Evolutionary conservation across 805 yeast genomes (phyloP).

Genomic region (Cyberlindnera mississippiensis): DNA sequence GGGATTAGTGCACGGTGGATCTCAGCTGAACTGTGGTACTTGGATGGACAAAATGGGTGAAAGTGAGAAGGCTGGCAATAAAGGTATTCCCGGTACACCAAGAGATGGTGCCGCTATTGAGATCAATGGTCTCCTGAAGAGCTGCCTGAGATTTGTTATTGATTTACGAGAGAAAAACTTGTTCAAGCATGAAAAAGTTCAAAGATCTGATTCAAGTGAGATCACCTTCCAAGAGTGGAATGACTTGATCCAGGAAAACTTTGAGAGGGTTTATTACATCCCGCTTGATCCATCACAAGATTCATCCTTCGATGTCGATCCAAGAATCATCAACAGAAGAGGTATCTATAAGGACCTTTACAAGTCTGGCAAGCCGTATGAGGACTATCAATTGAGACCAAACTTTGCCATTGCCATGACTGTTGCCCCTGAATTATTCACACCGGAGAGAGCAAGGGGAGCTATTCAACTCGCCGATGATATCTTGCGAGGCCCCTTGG

Average conservation of each 20-base stretch:
- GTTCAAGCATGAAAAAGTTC: constrained; percentile 57
- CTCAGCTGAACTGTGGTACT: constrained; percentile 91
- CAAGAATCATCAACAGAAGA: constrained; percentile 71
- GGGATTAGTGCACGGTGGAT: constrained; percentile 89
- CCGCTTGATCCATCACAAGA: constrained; percentile 68
- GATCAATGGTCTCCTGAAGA: constrained; percentile 82
- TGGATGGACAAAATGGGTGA: constrained; percentile 99
- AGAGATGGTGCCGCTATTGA: constrained; percentile 97
- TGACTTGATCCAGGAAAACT: constrained; percentile 57
- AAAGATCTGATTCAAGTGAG: constrained; percentile 51
- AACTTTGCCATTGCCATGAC: constrained; percentile 89
- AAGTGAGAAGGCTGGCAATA: constrained; percentile 72
- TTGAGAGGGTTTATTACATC: constrained; percentile 75
- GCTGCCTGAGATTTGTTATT: constrained; percentile 76
- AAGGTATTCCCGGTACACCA: constrained; percentile 97
- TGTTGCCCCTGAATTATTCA: constrained; percentile 93
- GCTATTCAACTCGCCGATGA: constrained; percentile 72
- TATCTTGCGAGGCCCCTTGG: constrained; percentile 80
- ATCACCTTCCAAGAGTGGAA: constrained; percentile 73
- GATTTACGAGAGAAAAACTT: constrained; percentile 48
- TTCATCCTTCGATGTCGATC: constrained; percentile 53
- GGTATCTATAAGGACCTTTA: constrained; percentile 92
- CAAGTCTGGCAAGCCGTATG: constrained; percentile 78
- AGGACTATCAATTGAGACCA: constrained; percentile 90
- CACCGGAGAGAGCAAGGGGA: constrained; percentile 50